Conservation (phyloP, 176 grass and related monocot genomes). For the Ensete glaucum region DNA sequence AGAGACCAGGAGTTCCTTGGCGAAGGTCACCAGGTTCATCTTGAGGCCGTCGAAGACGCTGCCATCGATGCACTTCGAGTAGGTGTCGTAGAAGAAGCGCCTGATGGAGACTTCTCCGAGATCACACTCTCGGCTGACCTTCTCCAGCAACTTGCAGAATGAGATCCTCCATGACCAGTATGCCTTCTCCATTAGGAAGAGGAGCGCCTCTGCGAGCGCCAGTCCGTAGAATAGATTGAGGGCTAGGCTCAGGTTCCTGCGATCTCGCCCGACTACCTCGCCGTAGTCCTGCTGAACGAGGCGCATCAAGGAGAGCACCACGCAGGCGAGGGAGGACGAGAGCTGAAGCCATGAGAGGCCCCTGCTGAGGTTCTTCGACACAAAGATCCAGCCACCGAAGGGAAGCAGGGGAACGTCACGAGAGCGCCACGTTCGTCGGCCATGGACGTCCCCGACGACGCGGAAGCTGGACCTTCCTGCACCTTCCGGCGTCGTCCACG, state of each 20-base stretch:
- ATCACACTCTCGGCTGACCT: conserved; percentile 12
- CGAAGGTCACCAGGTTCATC: conserved; percentile 27
- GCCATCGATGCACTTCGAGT: conserved; percentile 13
- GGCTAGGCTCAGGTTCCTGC: background rate
- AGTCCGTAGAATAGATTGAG: conserved; percentile 24
- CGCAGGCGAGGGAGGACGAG: conserved; percentile 15
- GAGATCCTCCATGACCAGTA: conserved; percentile 27
- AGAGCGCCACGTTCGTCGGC: conserved; percentile 4
- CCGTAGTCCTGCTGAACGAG: conserved; percentile 17
- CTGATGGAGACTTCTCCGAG: conserved; percentile 17
- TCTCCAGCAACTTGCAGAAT: background rate
- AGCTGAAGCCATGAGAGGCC: conserved; percentile 25
- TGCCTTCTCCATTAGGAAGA: conserved; percentile 25
- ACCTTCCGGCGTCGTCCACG: background rate
- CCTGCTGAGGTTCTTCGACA: conserved; percentile 16
- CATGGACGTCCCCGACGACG: background rate
- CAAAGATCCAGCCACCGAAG: conserved; percentile 9
- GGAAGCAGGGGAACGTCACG: conserved; percentile 13
- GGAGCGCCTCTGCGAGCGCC: conserved; percentile 18
- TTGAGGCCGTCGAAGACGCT: conserved; percentile 23
- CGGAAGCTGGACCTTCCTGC: background rate
- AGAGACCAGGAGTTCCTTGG: conserved; percentile 16
- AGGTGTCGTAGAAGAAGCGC: conserved; percentile 30
- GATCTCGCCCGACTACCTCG: background rate
- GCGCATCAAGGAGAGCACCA: conserved; percentile 24